Percentiles rank a stretch among this genome's conserved stretches.
Evolutionary conservation across 192 early-diverging fungal species (phyloP).

Genomic region (Tieghemiomyces parasiticus): DNA sequence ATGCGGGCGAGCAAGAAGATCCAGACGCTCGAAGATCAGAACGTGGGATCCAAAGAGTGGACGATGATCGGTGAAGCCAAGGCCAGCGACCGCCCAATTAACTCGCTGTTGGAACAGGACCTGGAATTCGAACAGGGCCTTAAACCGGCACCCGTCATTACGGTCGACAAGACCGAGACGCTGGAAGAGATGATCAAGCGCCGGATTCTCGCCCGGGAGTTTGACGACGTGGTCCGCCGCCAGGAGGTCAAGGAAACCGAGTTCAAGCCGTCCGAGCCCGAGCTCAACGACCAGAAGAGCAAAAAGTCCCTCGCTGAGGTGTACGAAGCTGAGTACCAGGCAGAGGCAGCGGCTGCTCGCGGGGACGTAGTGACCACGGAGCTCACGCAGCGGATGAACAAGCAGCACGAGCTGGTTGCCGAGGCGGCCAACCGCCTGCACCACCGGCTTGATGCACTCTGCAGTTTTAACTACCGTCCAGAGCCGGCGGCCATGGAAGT

Average conservation of each 20-base stretch:
- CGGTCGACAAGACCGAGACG: constrained; percentile 71
- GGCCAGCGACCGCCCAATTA: constrained; percentile 65
- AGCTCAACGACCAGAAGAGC: constrained; percentile 73
- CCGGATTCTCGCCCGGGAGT: constrained; percentile 76
- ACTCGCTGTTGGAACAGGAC: constrained; percentile 88
- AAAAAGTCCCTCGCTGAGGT: constrained; percentile 80
- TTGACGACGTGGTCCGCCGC: constrained; percentile 90
- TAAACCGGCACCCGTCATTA: constrained; percentile 90
- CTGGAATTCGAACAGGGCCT: constrained; percentile 80
- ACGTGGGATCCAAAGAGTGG: constrained; percentile 75
- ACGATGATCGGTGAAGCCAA: constrained; percentile 75
- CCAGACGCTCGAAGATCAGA: constrained; percentile 70
- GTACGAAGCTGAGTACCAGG: constrained; percentile 83
- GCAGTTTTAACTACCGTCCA: constrained; percentile 89
- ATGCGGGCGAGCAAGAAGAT: constrained; percentile 54
- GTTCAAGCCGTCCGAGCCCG: constrained; percentile 54
- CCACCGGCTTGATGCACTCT: constrained; percentile 76
- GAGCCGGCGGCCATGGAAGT: constrained; percentile 65
- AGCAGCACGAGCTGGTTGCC: constrained; percentile 71
- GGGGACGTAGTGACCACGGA: constrained; percentile 53
- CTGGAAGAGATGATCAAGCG: constrained; percentile 90
- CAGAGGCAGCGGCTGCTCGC: constrained; percentile 30
- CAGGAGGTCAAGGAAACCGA: constrained; percentile 54
- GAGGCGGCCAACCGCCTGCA: constrained; percentile 62
- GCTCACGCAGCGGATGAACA: constrained; percentile 34